phyloP scores from a whole-genome alignment of 495 filamentous ascomycete species.

The Penicillium malachiteum region DNA sequence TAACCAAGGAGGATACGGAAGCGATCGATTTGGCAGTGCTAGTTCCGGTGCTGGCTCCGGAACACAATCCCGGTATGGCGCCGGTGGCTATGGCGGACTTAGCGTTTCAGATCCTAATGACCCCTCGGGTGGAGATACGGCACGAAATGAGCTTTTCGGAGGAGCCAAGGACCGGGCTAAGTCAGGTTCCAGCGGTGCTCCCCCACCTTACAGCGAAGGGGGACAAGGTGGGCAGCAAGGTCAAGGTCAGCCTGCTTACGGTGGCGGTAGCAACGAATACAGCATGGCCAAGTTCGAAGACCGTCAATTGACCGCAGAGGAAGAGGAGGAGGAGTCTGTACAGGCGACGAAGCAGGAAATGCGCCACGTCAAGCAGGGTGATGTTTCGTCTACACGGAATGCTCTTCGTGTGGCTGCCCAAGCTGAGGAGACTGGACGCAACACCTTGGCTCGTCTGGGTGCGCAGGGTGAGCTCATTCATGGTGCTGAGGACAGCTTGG shows the following conservation, averaged over 20 bases:
- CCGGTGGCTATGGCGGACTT: constrained; percentile 74
- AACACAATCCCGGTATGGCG: constrained; percentile 45
- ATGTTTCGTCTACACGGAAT: constrained; percentile 69
- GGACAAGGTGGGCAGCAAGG: constrained; percentile 2
- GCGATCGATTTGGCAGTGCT: constrained; percentile 55
- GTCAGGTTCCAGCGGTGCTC: constrained; percentile 27
- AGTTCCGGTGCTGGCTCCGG: constrained; percentile 27
- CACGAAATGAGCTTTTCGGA: constrained; percentile 64
- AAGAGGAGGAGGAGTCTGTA: constrained; percentile 69
- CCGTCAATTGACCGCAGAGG: constrained; percentile 72
- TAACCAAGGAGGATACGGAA: constrained; percentile 63
- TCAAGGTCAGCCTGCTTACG: constrained; percentile 32
- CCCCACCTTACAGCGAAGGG: constrained; percentile 45
- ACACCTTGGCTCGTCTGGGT: constrained; percentile 68
- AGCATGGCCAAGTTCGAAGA: constrained; percentile 62
- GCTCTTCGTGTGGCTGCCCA: constrained; percentile 63
- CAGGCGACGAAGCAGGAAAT: constrained; percentile 71
- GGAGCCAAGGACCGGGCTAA: constrained; percentile 57
- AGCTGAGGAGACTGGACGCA: constrained; percentile 68
- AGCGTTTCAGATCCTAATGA: constrained; percentile 56
- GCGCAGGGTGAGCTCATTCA: constrained; percentile 75
- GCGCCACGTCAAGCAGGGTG: constrained; percentile 69
- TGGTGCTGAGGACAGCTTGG: constrained; percentile 73
- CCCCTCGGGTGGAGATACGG: constrained; percentile 48
- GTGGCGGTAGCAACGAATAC: constrained; percentile 47